Evolutionary conservation across 2,329 filamentous ascomycete genomes (phyloP).

Genomic region (Beauveria brongniartii): DNA sequence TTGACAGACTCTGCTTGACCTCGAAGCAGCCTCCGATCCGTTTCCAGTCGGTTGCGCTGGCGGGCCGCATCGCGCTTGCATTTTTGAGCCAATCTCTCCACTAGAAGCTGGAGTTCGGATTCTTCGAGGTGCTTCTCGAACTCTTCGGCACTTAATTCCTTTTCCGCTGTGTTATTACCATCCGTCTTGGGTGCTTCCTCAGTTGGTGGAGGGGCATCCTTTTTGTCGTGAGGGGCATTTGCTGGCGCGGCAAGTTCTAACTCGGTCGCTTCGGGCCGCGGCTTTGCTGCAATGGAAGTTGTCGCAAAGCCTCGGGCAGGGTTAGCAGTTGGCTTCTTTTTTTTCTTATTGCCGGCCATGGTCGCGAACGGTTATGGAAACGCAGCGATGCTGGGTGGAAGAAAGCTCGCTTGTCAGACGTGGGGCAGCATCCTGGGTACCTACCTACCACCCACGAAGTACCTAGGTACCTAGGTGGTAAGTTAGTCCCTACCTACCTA

Average conservation of each 20-base stretch:
- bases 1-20: conserved; percentile 67
- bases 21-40: conserved; percentile 74
- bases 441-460: background rate
- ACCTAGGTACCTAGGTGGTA: too few relatives aligned
- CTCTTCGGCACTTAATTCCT: conserved; percentile 70
- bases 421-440: conserved; percentile 1
- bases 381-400: conserved; percentile 5
- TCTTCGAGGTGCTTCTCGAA: conserved; percentile 84
- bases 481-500: too few relatives aligned
- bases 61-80: conserved; percentile 71
- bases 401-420: background rate
- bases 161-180: conserved; percentile 20
- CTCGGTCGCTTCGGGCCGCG: conserved; percentile 52
- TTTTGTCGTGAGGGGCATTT: conserved; percentile 1
- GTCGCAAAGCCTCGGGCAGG: conserved; percentile 90
- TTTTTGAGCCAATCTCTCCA: conserved; percentile 77
- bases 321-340: conserved; percentile 83
- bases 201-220: conserved; percentile 24
- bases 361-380: conserved; percentile 9
- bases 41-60: conserved; percentile 71
- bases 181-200: conserved; percentile 13
- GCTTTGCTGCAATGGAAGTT: conserved; percentile 80
- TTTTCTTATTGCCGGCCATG: conserved; percentile 73
- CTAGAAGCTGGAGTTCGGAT: conserved; percentile 77
- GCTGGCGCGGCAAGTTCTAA: conserved; percentile 17